These are phyloP conservation scores for Schwanniomyces etchellsii DNA, from an alignment of 1,139 yeast genomes.

Conservation along the genomic window DNA sequence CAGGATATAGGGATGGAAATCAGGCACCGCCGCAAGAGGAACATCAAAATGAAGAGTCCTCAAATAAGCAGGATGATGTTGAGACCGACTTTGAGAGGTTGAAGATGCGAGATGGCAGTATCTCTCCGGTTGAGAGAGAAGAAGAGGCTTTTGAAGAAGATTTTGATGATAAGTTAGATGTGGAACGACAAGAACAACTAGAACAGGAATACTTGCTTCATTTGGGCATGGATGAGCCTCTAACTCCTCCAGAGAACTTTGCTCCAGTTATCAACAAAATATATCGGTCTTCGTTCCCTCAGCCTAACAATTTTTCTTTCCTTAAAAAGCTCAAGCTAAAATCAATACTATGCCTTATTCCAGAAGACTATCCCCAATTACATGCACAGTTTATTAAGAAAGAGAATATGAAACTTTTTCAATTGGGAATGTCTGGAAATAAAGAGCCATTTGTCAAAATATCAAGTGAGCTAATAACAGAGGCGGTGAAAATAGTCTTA, in stretches of 20 bases:
- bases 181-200: slow-evolving; percentile 17
- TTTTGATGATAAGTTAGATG: slow-evolving; percentile 36
- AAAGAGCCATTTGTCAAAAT: slow-evolving; percentile 91
- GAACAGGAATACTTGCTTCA: slow-evolving; percentile 13
- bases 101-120: not conserved
- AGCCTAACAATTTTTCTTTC: slow-evolving; percentile 73
- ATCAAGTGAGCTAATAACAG: slow-evolving; percentile 69
- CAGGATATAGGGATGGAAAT: not conserved
- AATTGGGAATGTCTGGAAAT: slow-evolving; percentile 91
- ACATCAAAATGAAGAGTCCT: too few species aligned
- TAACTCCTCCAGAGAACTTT: slow-evolving; percentile 87
- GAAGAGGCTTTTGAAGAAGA: slow-evolving; percentile 33
- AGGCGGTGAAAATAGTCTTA: slow-evolving; percentile 74
- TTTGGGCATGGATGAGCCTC: slow-evolving; percentile 12
- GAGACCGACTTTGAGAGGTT: not conserved
- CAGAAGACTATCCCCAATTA: slow-evolving; percentile 85
- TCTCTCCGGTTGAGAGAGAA: slow-evolving; percentile 9
- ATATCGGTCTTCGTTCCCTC: slow-evolving; percentile 86
- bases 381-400: slow-evolving; percentile 57
- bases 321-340: slow-evolving; percentile 57
- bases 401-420: slow-evolving; percentile 66
- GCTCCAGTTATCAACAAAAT: slow-evolving; percentile 75
- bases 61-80: too few species aligned
- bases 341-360: slow-evolving; percentile 77
- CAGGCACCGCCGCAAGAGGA: too few species aligned